Base-by-base conservation (phyloP, 495 filamentous ascomycete genomes). In the Penicillium alfredii region DNA sequence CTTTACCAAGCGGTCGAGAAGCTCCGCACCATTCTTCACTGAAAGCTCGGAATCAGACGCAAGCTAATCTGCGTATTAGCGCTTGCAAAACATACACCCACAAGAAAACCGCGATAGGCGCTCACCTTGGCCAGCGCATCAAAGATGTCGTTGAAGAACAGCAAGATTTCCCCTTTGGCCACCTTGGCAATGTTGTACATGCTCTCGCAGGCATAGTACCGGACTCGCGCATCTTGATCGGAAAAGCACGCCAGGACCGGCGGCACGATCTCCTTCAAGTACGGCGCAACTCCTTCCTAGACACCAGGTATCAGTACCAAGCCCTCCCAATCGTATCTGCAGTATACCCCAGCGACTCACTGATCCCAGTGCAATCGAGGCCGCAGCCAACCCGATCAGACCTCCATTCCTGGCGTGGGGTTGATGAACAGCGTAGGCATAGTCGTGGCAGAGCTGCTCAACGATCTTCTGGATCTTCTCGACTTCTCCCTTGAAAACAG, bases 111-210 rank as follows among this genome's bases (percentile, higher is more conserved):
- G 2, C 18, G 23, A 25, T 25, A 25, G 5, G 16, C 26, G 53
- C 63, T 44, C 63, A 95, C 90, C 77, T 95, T 99, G 64, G 88
- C 92, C 26, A 99, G 60, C 8, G 92, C 88, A 64, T 97, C 93
- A 54, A 99, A 99, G 27, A 97, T 89, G 33, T 96, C 81, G 57
- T 99, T 97, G 66, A 96, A 99, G 65, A 94, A 97, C 13, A 88
- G 73, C 42, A 97, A 58, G 19, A 94, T 92, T 58, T 99, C 93
- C 28, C 93, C 93, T 59, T 99, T 99, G 14, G 93, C 92, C 6
- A 97, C 92, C 67, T 98, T 98, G 44, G 93, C 88, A 53, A 99
- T 97, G 53, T 99, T 99, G 60, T 99, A 99, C 93, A 99, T 99
- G 63, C 88, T 92, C 73, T 99, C 93, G 65, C 93, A 99, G 30